Conservation (phyloP, 495 filamentous ascomycete species). For the Aspergillus bertholletiae region DNA sequence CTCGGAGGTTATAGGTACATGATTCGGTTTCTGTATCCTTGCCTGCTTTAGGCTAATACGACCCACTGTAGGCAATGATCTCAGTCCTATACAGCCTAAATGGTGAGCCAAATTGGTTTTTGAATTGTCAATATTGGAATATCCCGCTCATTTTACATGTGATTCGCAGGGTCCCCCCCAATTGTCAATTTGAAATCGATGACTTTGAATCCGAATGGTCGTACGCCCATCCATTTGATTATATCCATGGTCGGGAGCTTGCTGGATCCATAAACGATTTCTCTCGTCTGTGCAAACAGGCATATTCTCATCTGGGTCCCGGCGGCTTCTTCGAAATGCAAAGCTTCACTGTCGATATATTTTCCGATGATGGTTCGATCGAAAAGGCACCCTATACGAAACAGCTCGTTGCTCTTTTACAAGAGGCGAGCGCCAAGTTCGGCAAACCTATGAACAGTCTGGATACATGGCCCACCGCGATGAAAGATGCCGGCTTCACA, state of each 20-base stretch:
- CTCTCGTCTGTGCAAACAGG: neutral
- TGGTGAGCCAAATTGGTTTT: neutral
- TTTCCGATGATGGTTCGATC: constrained; percentile 48
- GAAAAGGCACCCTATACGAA: constrained; percentile 44
- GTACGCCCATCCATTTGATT: neutral
- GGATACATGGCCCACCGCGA: constrained; percentile 26
- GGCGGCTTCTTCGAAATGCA: neutral
- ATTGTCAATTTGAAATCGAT: neutral
- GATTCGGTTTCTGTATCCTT: neutral
- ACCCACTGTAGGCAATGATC: neutral
- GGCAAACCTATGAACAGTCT: constrained; percentile 46
- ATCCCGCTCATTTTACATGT: neutral
- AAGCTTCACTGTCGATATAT: constrained; percentile 46
- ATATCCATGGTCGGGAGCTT: neutral
- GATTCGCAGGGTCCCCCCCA: neutral
- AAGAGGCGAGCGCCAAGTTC: constrained; percentile 44
- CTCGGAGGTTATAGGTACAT: neutral
- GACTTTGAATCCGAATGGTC: neutral
- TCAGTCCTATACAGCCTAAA: neutral
- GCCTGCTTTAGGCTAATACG: neutral
- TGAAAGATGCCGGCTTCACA: constrained; percentile 50
- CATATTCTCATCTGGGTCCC: neutral
- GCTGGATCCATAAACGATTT: neutral
- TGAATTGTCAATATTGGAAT: neutral
- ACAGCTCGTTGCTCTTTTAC: constrained; percentile 43